Evolutionary conservation across 148 eudicot genomes (phyloP).

Genomic region (Euryodendron excelsum): DNA sequence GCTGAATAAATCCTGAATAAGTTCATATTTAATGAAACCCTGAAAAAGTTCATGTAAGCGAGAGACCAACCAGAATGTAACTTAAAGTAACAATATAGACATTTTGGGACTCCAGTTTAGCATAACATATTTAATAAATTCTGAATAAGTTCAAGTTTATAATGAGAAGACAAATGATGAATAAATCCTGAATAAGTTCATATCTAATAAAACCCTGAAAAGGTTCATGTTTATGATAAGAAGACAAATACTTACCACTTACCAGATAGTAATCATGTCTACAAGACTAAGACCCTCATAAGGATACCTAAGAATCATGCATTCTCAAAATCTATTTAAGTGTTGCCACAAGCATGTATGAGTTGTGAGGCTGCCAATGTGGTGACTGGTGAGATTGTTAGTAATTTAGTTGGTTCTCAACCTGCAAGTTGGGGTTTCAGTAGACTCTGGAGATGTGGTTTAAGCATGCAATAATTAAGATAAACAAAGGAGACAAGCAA

Average conservation of each 20-base stretch:
- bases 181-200: background rate
- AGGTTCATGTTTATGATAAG: background rate
- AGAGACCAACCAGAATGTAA: background rate
- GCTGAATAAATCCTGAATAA: no score
- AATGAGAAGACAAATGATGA: background rate
- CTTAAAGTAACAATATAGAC: background rate
- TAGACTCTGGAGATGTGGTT: background rate
- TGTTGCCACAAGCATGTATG: background rate
- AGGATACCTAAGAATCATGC: background rate
- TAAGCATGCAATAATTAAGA: background rate
- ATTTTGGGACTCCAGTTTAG: background rate
- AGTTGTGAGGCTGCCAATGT: background rate
- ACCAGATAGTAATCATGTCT: background rate
- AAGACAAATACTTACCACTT: background rate
- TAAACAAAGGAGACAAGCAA: background rate
- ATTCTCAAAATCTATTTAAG: background rate
- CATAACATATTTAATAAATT: background rate
- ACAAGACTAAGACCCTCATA: background rate
- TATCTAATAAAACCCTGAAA: background rate
- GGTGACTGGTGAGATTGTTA: background rate
- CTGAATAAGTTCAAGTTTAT: slow-evolving; percentile 1
- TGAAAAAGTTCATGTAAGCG: no score
- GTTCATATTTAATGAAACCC: no score
- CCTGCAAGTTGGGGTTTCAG: background rate
- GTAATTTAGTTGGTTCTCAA: background rate